phyloP scores from a whole-genome alignment of 148 eudicot species.

The Fallopia convolvulus region DNA sequence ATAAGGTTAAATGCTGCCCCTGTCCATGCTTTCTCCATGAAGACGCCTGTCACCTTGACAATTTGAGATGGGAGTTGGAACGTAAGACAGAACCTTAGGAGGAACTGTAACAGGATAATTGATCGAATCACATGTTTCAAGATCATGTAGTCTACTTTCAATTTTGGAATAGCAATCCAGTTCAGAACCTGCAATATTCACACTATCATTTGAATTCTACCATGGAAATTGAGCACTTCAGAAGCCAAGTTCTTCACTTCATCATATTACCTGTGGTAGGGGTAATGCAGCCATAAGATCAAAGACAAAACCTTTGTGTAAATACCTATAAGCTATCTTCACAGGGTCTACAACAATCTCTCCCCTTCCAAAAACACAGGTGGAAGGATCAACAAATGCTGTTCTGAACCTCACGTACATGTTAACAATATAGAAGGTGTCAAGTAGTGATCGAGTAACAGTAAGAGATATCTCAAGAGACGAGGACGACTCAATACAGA shows the following conservation, averaged over 20 bases:
- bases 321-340: conserved; percentile 29
- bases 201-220: neutral
- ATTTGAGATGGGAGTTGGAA: conserved; percentile 34
- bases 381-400: conserved; percentile 34
- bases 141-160: conserved; percentile 20
- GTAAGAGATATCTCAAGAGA: conserved; percentile 31
- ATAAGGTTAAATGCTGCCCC: conserved; percentile 49
- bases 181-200: conserved; percentile 35
- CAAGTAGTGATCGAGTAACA: conserved; percentile 30
- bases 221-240: neutral
- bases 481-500: conserved; percentile 32
- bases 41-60: conserved; percentile 34
- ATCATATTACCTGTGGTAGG: conserved; percentile 21
- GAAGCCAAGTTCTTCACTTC: neutral
- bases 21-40: conserved; percentile 40
- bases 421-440: conserved; percentile 36
- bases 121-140: conserved; percentile 9
- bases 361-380: conserved; percentile 39
- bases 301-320: conserved; percentile 26
- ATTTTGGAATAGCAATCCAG: conserved; percentile 37
- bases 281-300: conserved; percentile 43
- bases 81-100: conserved; percentile 31
- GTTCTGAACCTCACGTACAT: conserved; percentile 32
- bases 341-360: conserved; percentile 29
- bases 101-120: conserved; percentile 29